phyloP scores from a whole-genome alignment of 2,329 filamentous ascomycete species.

The Cytospora paraplurivora region DNA sequence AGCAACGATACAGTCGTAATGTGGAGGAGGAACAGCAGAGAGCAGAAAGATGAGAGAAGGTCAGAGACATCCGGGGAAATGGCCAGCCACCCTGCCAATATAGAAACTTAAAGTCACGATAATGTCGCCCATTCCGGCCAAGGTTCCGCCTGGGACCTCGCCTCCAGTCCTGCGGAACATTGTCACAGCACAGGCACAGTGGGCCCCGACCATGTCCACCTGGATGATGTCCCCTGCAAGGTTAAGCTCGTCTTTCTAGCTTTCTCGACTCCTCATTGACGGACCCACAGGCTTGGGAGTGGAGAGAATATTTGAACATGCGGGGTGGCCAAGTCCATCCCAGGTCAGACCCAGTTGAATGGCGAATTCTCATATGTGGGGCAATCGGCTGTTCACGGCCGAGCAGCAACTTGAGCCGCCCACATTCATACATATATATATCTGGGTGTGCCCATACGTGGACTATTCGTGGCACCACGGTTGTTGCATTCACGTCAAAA shows the following conservation, averaged over 20 bases:
- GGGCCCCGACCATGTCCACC: constrained; percentile 7
- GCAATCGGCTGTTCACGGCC: neutral
- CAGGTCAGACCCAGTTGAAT: neutral
- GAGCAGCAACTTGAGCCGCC: no score
- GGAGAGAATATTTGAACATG: constrained; percentile 10
- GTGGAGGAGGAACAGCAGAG: neutral
- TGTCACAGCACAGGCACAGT: constrained; percentile 12
- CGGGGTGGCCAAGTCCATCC: constrained; percentile 19
- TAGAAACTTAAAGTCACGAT: constrained; percentile 26
- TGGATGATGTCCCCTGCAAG: constrained; percentile 1
- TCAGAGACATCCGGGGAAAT: neutral
- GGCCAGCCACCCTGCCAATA: constrained; percentile 18
- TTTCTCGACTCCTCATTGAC: constrained; percentile 25
- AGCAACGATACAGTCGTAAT: neutral
- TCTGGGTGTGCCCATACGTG: no score
- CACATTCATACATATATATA: no score
- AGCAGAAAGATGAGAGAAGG: neutral
- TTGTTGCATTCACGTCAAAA: no score
- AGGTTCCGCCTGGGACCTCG: constrained; percentile 14
- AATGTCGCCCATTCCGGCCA: constrained; percentile 20
- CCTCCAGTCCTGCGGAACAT: constrained; percentile 14
- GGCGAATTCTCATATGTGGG: no score
- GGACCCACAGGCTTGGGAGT: constrained; percentile 20
- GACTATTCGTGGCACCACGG: no score
- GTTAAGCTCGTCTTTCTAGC: constrained; percentile 9